Evolutionary conservation across 2,329 filamentous ascomycete species (phyloP), one percentile per base, ranked within the genome.

Genomic region (Penicillium sp.): DNA sequence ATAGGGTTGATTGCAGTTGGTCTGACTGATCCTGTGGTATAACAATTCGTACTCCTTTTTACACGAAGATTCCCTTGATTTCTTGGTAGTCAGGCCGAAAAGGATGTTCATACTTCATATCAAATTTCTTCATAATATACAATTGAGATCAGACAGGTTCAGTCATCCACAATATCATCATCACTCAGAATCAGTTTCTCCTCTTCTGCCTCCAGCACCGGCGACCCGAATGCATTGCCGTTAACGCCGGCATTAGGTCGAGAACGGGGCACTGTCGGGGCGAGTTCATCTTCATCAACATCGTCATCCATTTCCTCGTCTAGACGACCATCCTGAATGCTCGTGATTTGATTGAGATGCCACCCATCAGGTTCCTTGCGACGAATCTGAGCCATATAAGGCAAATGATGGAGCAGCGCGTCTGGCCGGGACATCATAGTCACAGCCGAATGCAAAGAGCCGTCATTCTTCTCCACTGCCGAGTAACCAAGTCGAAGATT

Each of bases 101-200:
- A 12, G 2, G 8, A 15, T 30, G 7, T n/a, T n/a, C 45, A 30
- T 49, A 30, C 15, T 30, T 47, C 45, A 19, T 30, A 30, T 30
- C 45, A 30, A 49, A 24, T 5, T 30, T 12, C 0, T 22, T 13
- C 4, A 9, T 22, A 4, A 22, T 35, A 35, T 51, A 51, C 17
- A 35, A 19, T 33, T 30, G 17, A 51, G 9, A 51, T 35, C 30
- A 1, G 28, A 19, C 1, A 35, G 17, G 9, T 10, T 73, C 69
- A 82, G 67, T 85, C 81, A 70, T 93, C 91, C 75, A 93, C 90
- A 73, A 95, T 94, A 80, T 95, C 91, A 78, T 95, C 91, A 71
- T 95, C 91, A 68, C 89, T 92, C 44, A 94, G 78, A 49, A 92
- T 86, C 66, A 93, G 78, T 70, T 89, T 90, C 74, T 88, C 86